A percentile compares a stretch with the other conserved stretches of the same genome.
Conservation (phyloP, 495 filamentous ascomycete species). For the Jackrogersella minutella region DNA sequence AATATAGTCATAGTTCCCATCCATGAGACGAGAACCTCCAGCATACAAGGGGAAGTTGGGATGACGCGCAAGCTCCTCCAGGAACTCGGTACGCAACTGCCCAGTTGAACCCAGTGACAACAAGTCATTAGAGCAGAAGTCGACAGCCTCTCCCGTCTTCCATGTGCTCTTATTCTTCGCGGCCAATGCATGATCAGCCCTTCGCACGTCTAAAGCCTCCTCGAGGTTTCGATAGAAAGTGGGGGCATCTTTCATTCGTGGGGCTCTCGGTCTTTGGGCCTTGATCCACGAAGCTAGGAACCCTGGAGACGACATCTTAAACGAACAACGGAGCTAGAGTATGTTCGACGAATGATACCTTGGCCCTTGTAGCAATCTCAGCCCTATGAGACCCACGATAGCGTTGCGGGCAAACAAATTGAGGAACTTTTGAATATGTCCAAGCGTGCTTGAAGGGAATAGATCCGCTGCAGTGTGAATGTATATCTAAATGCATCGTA, state of each 20-base stretch:
- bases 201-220: slow-evolving; percentile 42
- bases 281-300: slow-evolving; percentile 30
- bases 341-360: not conserved
- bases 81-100: slow-evolving; percentile 42
- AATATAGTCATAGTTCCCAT: slow-evolving; percentile 68
- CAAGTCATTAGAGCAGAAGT: slow-evolving; percentile 58
- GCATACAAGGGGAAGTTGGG: slow-evolving; percentile 43
- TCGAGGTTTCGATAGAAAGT: slow-evolving; percentile 47
- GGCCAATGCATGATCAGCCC: slow-evolving; percentile 22
- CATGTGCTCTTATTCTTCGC: slow-evolving; percentile 21
- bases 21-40: slow-evolving; percentile 53
- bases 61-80: slow-evolving; percentile 45
- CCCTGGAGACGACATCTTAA: slow-evolving; percentile 9
- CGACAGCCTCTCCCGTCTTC: slow-evolving; percentile 40
- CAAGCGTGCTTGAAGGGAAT: not conserved
- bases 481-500: slow-evolving; percentile 2
- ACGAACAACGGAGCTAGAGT: not conserved
- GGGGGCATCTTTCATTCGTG: slow-evolving; percentile 39
- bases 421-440: not conserved
- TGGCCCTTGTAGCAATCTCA: not conserved
- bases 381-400: not conserved
- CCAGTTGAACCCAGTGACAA: slow-evolving; percentile 49
- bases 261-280: slow-evolving; percentile 25
- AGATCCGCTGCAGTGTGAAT: slow-evolving; percentile 9
- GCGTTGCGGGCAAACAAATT: slow-evolving; percentile 2